Evolutionary conservation across 2,329 filamentous ascomycete genomes (phyloP).

Genomic region (Penicillium rolfsii): DNA sequence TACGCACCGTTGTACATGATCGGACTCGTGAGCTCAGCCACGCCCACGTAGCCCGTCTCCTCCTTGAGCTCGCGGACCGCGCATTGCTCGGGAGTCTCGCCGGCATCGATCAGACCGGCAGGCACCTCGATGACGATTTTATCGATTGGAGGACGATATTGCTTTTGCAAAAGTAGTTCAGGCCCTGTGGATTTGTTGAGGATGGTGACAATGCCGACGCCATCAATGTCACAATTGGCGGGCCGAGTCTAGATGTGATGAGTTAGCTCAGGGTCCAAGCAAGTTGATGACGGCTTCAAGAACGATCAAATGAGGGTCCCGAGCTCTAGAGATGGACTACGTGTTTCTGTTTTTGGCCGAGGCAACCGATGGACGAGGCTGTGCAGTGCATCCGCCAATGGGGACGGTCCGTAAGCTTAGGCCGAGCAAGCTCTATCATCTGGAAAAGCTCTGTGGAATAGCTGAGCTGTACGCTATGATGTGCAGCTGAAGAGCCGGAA

Average conservation of each 20-base stretch:
- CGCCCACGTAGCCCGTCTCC: conserved; percentile 65
- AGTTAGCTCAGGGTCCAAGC: conserved; percentile 15
- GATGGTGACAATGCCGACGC: conserved; percentile 64
- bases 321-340: neutral
- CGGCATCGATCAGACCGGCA: conserved; percentile 62
- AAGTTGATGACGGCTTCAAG: neutral
- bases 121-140: conserved; percentile 64
- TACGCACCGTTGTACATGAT: conserved; percentile 51
- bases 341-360: conserved; percentile 3
- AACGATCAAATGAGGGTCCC: neutral
- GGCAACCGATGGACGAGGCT: conserved; percentile 14
- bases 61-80: conserved; percentile 63
- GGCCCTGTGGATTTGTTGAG: conserved; percentile 57
- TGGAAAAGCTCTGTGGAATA: neutral
- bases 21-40: conserved; percentile 46
- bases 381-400: neutral
- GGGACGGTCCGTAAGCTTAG: conserved; percentile 5
- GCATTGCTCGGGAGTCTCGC: conserved; percentile 59
- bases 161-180: conserved; percentile 58
- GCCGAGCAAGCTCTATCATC: neutral
- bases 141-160: conserved; percentile 63
- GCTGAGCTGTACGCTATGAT: neutral
- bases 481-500: neutral
- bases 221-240: conserved; percentile 58
- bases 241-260: conserved; percentile 44